Base-by-base conservation (phyloP, 1,139 yeast genomes). In the Scheffersomyces stambukii region DNA sequence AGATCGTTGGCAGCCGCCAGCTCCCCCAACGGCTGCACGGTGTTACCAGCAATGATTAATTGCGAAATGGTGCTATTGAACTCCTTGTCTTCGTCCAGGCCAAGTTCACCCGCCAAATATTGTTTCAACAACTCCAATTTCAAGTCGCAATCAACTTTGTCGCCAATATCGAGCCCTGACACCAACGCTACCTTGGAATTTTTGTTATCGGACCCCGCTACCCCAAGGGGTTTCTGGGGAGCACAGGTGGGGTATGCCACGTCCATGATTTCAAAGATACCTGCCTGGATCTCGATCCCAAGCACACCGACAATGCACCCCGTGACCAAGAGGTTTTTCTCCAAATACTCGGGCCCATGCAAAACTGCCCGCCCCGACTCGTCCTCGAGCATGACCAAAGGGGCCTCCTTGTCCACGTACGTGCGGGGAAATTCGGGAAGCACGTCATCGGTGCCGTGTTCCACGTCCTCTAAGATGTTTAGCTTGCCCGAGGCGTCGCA, bases 301-400 rank as follows among this genome's bases (percentile, higher is more conserved):
- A 89, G 55, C 0, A 88, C 73, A 0, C 91, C 97, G 8, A 88
- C 75, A 1, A 89, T 81, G 13, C 81, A 73, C 2, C 99, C 99
- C 0, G 97, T 89, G 0, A 89, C 95, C 20, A 91, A 61, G 3
- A 70, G 54, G 52, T 74, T 43, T 42, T 59, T 44, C 34, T 44
- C 38, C 33, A 68, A 62, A 28, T 79, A 60, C 12, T 70, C 64
- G 19, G 76, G 81, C 18, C 95, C 94, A 28, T 75, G 77, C 18
- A 91, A 60, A 16, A 77, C 54, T 8, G 94, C 81, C 28, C 99
- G 65, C 4, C 99, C 98, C 29, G 91, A 79, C 48, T 89, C 97
- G 54, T 93, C 98, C 53, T 91, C 98, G 24, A 93, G 53, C 80
- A 81, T 75, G 13, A 84, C 85, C 13, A 77, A 63, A 23, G 38